Evolutionary conservation across 2,329 filamentous ascomycete species (phyloP).

Genomic region (Hymenoscyphus infarciens): DNA sequence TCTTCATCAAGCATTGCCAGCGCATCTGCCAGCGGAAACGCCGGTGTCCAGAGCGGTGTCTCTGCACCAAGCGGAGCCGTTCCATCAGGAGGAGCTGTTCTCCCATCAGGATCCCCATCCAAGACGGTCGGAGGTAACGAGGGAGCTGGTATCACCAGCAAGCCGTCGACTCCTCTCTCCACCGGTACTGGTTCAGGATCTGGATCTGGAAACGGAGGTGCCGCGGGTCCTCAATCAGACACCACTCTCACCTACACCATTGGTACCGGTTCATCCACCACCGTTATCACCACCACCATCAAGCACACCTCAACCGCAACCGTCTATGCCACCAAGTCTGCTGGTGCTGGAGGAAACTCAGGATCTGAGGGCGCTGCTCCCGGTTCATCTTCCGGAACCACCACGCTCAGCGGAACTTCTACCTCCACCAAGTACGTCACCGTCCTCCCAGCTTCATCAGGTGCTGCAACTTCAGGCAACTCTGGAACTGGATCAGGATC

Average conservation of each 20-base stretch:
- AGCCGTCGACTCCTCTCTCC: conserved; percentile 12
- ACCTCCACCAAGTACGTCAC: conserved; percentile 28
- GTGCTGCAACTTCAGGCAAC: conserved; percentile 8
- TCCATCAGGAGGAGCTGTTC: neutral
- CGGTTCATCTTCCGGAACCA: conserved; percentile 12
- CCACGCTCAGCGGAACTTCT: conserved; percentile 20
- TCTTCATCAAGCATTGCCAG: conserved; percentile 16
- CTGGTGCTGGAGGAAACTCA: neutral
- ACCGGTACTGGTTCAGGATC: conserved; percentile 9
- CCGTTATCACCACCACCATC: conserved; percentile 44
- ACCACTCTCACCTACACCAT: conserved; percentile 41
- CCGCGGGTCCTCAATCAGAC: conserved; percentile 15
- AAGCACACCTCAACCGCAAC: conserved; percentile 38
- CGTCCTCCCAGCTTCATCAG: conserved; percentile 16
- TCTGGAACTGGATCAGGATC: conserved; percentile 6
- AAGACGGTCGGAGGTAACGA: neutral
- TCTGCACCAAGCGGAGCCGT: conserved; percentile 2
- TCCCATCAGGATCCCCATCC: too few relatives aligned
- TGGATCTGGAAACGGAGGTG: conserved; percentile 6
- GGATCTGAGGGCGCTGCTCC: conserved; percentile 5
- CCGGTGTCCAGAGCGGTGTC: conserved; percentile 2
- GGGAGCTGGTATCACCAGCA: conserved; percentile 5
- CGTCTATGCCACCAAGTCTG: conserved; percentile 27
- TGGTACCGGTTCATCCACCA: conserved; percentile 40
- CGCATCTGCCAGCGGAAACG: conserved; percentile 8